These are phyloP conservation scores for Camellia japonica DNA, from an alignment of 148 eudicot species.

Conservation along the genomic window DNA sequence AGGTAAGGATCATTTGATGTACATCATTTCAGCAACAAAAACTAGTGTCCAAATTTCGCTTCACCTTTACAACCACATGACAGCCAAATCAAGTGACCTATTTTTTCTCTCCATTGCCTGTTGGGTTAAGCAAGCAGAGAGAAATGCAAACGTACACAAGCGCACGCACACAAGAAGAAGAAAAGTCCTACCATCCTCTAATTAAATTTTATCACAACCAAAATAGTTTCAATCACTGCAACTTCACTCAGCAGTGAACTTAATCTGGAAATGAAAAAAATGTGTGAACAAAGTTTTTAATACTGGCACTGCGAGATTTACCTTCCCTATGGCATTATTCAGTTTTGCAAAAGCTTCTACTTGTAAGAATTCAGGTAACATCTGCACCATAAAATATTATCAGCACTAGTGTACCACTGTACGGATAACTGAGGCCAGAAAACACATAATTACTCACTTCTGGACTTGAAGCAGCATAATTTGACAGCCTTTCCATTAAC, in stretches of 20 bases:
- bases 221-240: not conserved
- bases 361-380: conserved; percentile 91
- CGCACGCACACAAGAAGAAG: not conserved
- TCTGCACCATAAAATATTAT: conserved; percentile 50
- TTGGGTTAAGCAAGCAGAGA: not conserved
- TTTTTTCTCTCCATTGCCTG: not conserved
- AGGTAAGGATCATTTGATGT: conserved; percentile 8
- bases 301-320: conserved; percentile 17
- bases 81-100: conserved; percentile 2
- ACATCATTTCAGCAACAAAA: not conserved
- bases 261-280: not conserved
- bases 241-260: conserved; percentile 2
- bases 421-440: not conserved
- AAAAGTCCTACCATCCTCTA: not conserved
- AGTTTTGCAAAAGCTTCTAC: conserved; percentile 96
- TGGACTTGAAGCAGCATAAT: conserved; percentile 90
- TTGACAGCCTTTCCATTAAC: conserved; percentile 93
- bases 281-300: not conserved
- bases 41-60: not conserved
- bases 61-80: not conserved
- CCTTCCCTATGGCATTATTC: conserved; percentile 92
- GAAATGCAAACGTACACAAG: not conserved
- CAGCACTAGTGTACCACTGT: conserved; percentile 6
- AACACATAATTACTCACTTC: conserved; percentile 57
- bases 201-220: not conserved